phyloP scores from a whole-genome alignment of 768 basidiomycete species.

The Lentinula edodes region DNA sequence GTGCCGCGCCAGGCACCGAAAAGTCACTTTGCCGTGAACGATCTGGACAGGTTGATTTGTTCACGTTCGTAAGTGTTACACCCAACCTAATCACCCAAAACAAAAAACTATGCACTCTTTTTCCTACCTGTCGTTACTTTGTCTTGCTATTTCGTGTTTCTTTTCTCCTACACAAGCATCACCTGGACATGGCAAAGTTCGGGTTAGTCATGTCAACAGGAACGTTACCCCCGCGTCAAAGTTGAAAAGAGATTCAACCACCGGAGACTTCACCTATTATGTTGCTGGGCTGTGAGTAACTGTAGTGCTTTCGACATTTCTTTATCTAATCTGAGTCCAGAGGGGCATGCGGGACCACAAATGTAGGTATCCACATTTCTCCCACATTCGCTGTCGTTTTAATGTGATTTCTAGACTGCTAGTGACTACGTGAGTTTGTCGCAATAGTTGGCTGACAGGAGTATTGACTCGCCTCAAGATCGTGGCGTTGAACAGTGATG shows the following conservation, averaged over 20 bases:
- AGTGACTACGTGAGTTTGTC: slow-evolving; percentile 25
- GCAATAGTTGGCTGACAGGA: not conserved
- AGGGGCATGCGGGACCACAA: slow-evolving; percentile 35
- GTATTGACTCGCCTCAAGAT: slow-evolving; percentile 22
- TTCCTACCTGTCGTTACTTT: not conserved
- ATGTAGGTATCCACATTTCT: slow-evolving; percentile 1
- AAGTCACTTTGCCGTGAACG: not conserved
- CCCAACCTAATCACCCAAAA: not conserved
- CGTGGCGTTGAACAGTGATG: slow-evolving; percentile 31
- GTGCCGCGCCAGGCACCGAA: not conserved
- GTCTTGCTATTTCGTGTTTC: not conserved
- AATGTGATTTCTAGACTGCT: not conserved
- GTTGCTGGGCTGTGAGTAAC: not conserved
- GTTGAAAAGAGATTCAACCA: not conserved
- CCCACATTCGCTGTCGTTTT: not conserved
- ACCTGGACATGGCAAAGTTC: not conserved
- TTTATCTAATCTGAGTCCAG: slow-evolving; percentile 16
- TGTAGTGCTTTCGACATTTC: not conserved
- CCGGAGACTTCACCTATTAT: slow-evolving; percentile 1
- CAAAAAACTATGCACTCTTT: slow-evolving; percentile 3
- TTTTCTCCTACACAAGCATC: not conserved
- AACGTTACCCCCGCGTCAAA: not conserved
- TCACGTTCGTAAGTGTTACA: not conserved
- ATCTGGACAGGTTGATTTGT: not conserved
- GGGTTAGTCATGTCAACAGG: not conserved